Conservation (phyloP, 2,329 filamentous ascomycete genomes). For the Gaeumannomyces sp. region DNA sequence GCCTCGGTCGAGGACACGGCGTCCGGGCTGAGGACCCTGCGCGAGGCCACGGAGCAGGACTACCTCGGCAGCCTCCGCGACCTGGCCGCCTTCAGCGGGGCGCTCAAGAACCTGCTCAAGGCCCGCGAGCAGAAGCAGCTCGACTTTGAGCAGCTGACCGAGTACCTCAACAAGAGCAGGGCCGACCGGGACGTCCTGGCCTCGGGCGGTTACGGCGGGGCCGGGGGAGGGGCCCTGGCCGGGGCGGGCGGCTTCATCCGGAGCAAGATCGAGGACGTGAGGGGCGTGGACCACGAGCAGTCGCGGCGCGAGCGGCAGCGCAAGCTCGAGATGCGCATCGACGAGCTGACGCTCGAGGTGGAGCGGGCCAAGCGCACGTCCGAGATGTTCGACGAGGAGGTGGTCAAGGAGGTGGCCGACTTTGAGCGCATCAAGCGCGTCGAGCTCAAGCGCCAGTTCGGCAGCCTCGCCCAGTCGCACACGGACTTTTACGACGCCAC, state of each 20-base stretch:
- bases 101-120: conserved; percentile 81
- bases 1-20: conserved; percentile 79
- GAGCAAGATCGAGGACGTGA: conserved; percentile 91
- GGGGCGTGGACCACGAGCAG: conserved; percentile 94
- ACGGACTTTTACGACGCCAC: conserved; percentile 79
- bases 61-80: conserved; percentile 89
- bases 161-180: conserved; percentile 89
- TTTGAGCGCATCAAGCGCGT: conserved; percentile 95
- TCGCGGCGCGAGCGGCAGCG: conserved; percentile 78
- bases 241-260: conserved; percentile 84
- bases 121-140: conserved; percentile 96
- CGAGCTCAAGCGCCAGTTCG: conserved; percentile 85
- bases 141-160: conserved; percentile 91
- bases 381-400: conserved; percentile 93
- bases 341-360: conserved; percentile 83
- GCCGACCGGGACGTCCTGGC: conserved; percentile 75
- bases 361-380: conserved; percentile 80
- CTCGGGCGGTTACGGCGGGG: conserved; percentile 45
- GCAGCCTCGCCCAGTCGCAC: conserved; percentile 76
- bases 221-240: conserved; percentile 45
- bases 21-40: conserved; percentile 69
- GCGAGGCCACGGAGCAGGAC: conserved; percentile 90
- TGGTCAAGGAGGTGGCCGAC: conserved; percentile 84
- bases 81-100: conserved; percentile 90
- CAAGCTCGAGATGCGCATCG: conserved; percentile 87